A percentile compares a stretch with the other conserved stretches of the same genome.
Conservation (phyloP, 148 eudicot species). For the Simmondsia chinensis region DNA sequence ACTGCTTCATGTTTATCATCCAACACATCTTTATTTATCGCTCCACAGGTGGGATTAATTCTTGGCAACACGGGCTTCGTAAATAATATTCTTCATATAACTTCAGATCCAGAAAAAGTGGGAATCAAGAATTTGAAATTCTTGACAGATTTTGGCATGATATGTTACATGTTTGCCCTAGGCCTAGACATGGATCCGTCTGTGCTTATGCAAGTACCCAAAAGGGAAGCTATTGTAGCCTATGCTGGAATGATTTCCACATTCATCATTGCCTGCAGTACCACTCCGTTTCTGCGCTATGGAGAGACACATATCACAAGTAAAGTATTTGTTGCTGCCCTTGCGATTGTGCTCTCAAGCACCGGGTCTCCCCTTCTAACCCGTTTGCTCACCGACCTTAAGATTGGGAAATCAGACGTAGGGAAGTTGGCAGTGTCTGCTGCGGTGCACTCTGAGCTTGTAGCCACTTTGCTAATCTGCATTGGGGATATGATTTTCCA, state of each 20-base stretch:
- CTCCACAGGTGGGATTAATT: conserved; percentile 77
- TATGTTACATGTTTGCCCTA: conserved; percentile 66
- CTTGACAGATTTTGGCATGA: conserved; percentile 76
- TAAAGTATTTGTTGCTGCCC: conserved; percentile 29
- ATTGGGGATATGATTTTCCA: conserved; percentile 44
- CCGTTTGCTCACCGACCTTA: conserved; percentile 71
- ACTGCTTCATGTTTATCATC: no score
- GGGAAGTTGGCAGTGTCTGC: conserved; percentile 67
- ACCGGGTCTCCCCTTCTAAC: conserved; percentile 73
- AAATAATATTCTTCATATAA: conserved; percentile 2
- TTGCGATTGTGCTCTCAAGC: conserved; percentile 53
- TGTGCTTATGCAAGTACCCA: conserved; percentile 35
- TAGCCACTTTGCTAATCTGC: conserved; percentile 39
- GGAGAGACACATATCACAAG: background rate
- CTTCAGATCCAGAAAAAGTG: background rate
- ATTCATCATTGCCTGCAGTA: conserved; percentile 28
- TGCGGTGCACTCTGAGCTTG: conserved; percentile 57
- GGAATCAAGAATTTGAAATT: conserved; percentile 32
- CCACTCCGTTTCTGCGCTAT: conserved; percentile 31
- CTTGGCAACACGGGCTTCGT: conserved; percentile 30
- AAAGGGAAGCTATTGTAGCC: conserved; percentile 56
- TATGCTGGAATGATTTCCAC: conserved; percentile 53
- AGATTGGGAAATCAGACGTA: conserved; percentile 80
- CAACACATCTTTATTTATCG: no score
- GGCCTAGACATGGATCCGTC: conserved; percentile 75